Conservation (phyloP, 2,329 filamentous ascomycete genomes). For the Fusarium sp. region DNA sequence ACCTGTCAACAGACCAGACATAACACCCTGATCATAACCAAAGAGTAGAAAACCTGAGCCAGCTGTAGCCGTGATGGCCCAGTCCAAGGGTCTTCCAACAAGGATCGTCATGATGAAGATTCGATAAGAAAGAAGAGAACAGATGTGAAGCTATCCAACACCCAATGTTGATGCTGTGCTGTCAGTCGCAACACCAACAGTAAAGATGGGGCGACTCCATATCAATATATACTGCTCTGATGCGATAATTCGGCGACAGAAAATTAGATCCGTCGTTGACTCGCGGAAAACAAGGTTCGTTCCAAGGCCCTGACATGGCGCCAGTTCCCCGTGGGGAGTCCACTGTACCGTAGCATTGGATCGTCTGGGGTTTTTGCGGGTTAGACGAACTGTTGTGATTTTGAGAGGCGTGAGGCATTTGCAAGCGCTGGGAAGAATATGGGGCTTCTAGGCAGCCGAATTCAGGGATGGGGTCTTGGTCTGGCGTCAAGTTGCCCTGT, state of each 20-base stretch:
- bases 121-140: not conserved
- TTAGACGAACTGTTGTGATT: not conserved
- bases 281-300: constrained; percentile 32
- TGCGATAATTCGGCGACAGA: not conserved
- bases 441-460: constrained; percentile 16
- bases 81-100: constrained; percentile 53
- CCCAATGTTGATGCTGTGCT: constrained; percentile 3
- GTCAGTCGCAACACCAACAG: not conserved
- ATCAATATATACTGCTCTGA: constrained; percentile 34
- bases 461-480: not conserved
- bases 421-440: constrained; percentile 10
- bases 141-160: constrained; percentile 22
- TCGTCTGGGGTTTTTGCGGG: constrained; percentile 19
- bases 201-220: constrained; percentile 16
- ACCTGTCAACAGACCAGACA: constrained; percentile 52
- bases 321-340: constrained; percentile 26
- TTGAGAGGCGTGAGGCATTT: constrained; percentile 5
- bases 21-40: constrained; percentile 51
- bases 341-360: constrained; percentile 2
- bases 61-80: constrained; percentile 53
- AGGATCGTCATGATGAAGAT: constrained; percentile 41
- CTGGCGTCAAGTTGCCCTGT: not conserved
- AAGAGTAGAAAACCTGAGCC: constrained; percentile 55
- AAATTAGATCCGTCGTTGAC: constrained; percentile 22
- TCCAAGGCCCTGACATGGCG: constrained; percentile 25